Base-by-base conservation (phyloP, 768 basidiomycete genomes). In the Termitomyces sp. region DNA sequence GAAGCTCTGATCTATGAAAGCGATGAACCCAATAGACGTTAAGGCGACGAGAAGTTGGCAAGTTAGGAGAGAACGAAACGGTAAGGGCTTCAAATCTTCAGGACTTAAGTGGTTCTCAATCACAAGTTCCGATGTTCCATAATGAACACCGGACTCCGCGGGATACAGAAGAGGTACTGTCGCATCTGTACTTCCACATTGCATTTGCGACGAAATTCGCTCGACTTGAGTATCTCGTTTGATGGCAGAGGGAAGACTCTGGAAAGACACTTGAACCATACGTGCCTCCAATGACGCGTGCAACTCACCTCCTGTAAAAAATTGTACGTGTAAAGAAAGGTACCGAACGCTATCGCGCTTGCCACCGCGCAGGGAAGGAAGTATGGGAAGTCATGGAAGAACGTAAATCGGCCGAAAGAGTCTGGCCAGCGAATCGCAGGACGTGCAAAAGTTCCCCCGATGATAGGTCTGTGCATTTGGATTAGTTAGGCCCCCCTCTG, bases 1-100 rank as follows among this genome's bases (percentile, higher is more conserved):
- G 54, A 73, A 57, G 7, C 72, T 64, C 32, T 77, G 74, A 28
- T 80, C 78, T 10, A 77, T 62, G 22, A 84, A 72, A 8, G 72
- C 70, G 10, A 82, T 66, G 6, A 61, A 59, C 30, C 66, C 70
- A 58, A 76, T 77, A 63, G 76, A 79, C 43, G 62, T 50, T 20
- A 79, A 63, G 16, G 79, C 70, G 45, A 81, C 60, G 52, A 77
- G 54, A 53, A 84, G 71, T 6, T 71, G 68, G 22, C 52, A 60
- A 41, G 59, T 58, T 26, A 65, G 49, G 11, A 70, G 59, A 40
- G 60, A 61, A n/a, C 62, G 59, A 10, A 69, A 63, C 1, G 64
- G 55, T 13, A 55, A 59, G 40, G 72, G 69, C n/a, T 54, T 49
- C 7, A 56, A 41, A 30, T 54, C 67, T 26, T 69, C 58, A 9